A percentile compares a stretch with the other conserved stretches of the same genome.
Conservation (phyloP, 179 eudicot species). For the Sideroxylon spinosum region DNA sequence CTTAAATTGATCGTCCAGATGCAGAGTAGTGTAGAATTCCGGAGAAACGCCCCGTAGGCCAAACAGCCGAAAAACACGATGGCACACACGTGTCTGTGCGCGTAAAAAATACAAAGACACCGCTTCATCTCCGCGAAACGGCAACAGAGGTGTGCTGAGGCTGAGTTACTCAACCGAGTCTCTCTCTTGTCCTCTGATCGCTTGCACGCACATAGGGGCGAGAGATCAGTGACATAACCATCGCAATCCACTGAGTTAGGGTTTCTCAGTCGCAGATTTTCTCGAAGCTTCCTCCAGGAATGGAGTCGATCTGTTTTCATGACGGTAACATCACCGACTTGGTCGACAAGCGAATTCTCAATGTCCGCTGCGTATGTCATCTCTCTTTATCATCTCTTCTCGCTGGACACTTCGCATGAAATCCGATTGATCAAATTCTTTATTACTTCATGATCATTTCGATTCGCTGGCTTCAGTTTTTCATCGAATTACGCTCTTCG, state of each 20-base stretch:
- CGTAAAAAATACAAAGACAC: too few species aligned
- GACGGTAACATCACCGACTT: constrained; percentile 68
- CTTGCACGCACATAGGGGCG: too few species aligned
- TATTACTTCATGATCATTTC: neutral
- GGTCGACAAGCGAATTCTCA: constrained; percentile 51
- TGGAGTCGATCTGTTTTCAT: constrained; percentile 59
- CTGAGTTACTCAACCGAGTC: constrained; percentile 10
- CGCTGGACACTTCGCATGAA: neutral
- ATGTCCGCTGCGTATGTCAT: constrained; percentile 43
- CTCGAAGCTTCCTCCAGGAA: constrained; percentile 17
- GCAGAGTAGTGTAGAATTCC: too few species aligned
- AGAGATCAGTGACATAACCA: neutral
- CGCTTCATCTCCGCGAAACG: too few species aligned
- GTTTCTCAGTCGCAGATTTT: constrained; percentile 16
- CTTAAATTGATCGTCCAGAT: too few species aligned
- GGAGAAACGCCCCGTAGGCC: too few species aligned
- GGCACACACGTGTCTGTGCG: too few species aligned
- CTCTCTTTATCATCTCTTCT: neutral
- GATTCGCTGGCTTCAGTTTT: neutral
- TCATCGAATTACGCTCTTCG: neutral
- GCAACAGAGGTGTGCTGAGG: too few species aligned
- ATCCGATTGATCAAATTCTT: neutral
- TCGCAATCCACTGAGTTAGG: constrained; percentile 23
- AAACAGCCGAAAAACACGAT: too few species aligned
- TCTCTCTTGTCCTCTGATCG: neutral